phyloP scores from a whole-genome alignment of 2,329 filamentous ascomycete genomes.

The Sporothrix inflata region DNA sequence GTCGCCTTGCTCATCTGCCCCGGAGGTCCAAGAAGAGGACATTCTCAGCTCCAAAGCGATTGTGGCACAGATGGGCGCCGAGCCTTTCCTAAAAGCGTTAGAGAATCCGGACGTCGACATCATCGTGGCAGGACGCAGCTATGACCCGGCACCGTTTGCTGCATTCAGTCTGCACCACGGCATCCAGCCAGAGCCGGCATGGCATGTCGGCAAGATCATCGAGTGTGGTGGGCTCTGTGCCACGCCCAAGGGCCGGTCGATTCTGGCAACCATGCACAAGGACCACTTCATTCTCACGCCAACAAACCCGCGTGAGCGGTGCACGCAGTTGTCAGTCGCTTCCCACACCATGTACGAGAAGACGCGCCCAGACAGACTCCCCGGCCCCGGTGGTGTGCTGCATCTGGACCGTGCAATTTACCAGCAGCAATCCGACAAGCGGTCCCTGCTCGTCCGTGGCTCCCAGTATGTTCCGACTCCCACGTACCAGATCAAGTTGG shows the following conservation, averaged over 20 bases:
- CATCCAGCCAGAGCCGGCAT: constrained; percentile 42
- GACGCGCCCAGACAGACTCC: constrained; percentile 52
- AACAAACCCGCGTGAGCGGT: constrained; percentile 43
- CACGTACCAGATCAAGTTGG: constrained; percentile 53
- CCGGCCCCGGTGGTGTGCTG: constrained; percentile 54
- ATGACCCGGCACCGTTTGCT: constrained; percentile 47
- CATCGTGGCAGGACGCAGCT: constrained; percentile 51
- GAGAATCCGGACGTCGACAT: constrained; percentile 48
- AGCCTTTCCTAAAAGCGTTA: background rate
- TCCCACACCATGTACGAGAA: constrained; percentile 61
- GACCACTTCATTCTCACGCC: constrained; percentile 54
- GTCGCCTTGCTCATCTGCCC: background rate
- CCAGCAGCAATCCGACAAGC: constrained; percentile 45
- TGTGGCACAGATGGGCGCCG: background rate
- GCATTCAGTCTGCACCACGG: constrained; percentile 40
- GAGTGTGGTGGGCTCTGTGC: constrained; percentile 56
- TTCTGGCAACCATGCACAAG: constrained; percentile 46
- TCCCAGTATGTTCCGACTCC: constrained; percentile 42
- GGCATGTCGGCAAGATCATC: constrained; percentile 60
- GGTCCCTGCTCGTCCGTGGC: constrained; percentile 46
- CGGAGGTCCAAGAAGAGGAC: background rate
- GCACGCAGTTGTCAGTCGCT: constrained; percentile 53
- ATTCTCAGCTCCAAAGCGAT: background rate
- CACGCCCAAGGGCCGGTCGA: constrained; percentile 49
- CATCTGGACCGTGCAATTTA: constrained; percentile 48